Base-by-base conservation (phyloP, 495 filamentous ascomycete species). In the Xeromyces bisporus region DNA sequence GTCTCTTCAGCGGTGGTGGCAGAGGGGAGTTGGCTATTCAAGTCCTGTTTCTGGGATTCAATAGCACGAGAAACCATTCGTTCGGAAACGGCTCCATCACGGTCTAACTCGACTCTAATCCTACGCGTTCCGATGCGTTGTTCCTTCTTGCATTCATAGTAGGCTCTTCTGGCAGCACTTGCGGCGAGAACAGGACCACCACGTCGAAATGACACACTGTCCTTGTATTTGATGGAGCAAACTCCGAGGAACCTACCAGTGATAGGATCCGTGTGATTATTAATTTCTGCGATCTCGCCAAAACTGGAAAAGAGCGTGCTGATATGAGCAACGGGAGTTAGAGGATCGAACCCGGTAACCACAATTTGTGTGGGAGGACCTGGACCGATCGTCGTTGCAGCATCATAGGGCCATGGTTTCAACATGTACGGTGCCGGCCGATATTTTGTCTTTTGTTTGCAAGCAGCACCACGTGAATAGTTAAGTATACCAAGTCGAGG, bases 191-290 rank as follows among this genome's bases (percentile, higher is more conserved):
- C 43, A 7, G 65, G 41, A 7, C 67, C 48, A 10, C 48, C 43
- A 13, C 62, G 59, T 28, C 51, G 69, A 45, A 48, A 64, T 3
- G 69, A 65, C 34, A 56, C 62, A 13, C 66, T 69, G 40, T 94
- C 87, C 46, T 75, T 74, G 55, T 91, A 99, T 38, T 77, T 73
- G 46, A 99, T 77, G 11, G 79, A 78, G 31, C 83, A 91, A 42
- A 99, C 79, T 2, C 89, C 89, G 1, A 99, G 67, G 40, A 83
- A 89, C 36, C 78, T 91, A 7, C 89, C 91, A 10, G 82, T 94
- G 23, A 80, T 75, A 4, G 89, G 89, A 50, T 96, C 78, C 31
- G 86, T 83, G 47, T 85, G 80, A 43, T 93, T 92, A 39, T 77
- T 80, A 36, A 89, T 75, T 39, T 83, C 77, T 21, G 77, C 73